These are phyloP conservation scores for Beauveria medogensis DNA, from an alignment of 2,329 filamentous ascomycete species.

Conservation along the genomic window DNA sequence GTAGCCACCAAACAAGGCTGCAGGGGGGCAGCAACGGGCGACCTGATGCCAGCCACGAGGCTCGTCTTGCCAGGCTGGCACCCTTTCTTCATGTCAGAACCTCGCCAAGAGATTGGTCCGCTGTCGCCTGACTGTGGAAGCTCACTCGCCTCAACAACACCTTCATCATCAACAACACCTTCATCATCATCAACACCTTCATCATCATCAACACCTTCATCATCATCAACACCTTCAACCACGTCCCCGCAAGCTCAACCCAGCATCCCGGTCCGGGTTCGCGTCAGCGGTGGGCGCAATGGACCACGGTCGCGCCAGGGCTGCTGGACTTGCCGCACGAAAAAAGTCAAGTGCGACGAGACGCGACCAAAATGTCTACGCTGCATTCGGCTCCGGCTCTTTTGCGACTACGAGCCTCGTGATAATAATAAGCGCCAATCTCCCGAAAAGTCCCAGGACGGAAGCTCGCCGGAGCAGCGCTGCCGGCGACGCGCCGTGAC, in stretches of 20 bases:
- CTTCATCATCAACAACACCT: background rate
- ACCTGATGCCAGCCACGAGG: background rate
- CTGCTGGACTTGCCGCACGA: slow-evolving; percentile 23
- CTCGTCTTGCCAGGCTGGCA: background rate
- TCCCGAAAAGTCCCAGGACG: background rate
- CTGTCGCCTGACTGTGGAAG: background rate
- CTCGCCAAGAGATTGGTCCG: background rate
- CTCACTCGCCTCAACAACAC: background rate
- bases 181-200: background rate
- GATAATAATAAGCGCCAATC: background rate
- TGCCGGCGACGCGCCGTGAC: background rate
- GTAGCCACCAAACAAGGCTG: too few relatives aligned
- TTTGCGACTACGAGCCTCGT: slow-evolving; percentile 23
- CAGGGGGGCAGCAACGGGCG: too few relatives aligned
- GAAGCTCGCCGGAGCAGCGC: background rate
- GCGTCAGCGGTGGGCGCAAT: slow-evolving; percentile 4
- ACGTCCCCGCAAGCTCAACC: background rate
- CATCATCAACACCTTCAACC: background rate
- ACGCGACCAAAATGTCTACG: slow-evolving; percentile 20
- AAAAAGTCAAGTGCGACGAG: slow-evolving; percentile 27
- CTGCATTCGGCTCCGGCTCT: slow-evolving; percentile 19
- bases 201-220: too few relatives aligned
- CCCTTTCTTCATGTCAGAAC: background rate
- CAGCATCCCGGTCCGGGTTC: background rate
- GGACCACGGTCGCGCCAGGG: slow-evolving; percentile 17